A percentile compares a stretch with the other conserved stretches of the same genome.
phyloP scores from a whole-genome alignment of 2,329 filamentous ascomycete genomes.

The Aureobasidium namibiae region DNA sequence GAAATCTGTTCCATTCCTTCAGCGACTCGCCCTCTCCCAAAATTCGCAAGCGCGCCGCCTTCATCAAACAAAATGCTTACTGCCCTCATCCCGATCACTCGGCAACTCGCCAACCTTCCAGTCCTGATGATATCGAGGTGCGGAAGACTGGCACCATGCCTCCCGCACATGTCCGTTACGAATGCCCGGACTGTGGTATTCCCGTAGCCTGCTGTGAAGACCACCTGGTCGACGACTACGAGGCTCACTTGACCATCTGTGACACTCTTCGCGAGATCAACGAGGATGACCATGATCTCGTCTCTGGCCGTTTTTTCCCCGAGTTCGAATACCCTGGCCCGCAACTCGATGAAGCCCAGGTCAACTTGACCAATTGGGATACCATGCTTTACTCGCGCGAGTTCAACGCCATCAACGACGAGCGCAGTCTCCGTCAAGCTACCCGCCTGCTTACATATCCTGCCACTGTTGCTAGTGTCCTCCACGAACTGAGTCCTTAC shows the following conservation, averaged over 20 bases:
- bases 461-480: constrained; percentile 77
- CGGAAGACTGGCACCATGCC: constrained; percentile 53
- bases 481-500: constrained; percentile 94
- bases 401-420: constrained; percentile 83
- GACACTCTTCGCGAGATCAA: constrained; percentile 89
- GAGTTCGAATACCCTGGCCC: constrained; percentile 87
- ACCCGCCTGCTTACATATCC: constrained; percentile 92
- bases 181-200: constrained; percentile 92
- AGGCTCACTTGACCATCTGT: constrained; percentile 84
- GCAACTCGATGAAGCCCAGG: constrained; percentile 83
- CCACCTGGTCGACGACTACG: constrained; percentile 95
- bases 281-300: constrained; percentile 92
- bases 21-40: constrained; percentile 79
- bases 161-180: constrained; percentile 79
- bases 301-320: constrained; percentile 82
- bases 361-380: constrained; percentile 99
- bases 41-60: constrained; percentile 79
- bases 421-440: constrained; percentile 84
- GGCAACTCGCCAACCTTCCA: constrained; percentile 60
- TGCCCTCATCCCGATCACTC: constrained; percentile 87
- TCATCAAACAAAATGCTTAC: constrained; percentile 86
- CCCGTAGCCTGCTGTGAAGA: constrained; percentile 90
- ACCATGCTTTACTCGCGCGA: constrained; percentile 90
- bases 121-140: constrained; percentile 56
- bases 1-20: constrained; percentile 91